These are phyloP conservation scores for Sclerospora graminicola DNA, from an alignment of 352 stramenopile genomes.

Conservation along the genomic window DNA sequence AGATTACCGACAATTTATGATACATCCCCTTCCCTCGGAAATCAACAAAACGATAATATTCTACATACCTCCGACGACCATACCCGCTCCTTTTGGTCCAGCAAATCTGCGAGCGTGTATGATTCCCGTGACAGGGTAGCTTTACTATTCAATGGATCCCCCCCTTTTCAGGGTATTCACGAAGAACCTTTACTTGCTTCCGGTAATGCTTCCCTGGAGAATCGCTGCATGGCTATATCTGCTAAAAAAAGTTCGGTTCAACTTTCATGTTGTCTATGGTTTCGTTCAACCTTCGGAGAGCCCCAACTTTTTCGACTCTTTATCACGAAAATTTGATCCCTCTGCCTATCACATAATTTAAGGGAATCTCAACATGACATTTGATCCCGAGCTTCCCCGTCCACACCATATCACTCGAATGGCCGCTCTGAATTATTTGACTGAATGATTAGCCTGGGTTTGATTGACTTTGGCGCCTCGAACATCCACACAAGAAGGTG, in stretches of 20 bases:
- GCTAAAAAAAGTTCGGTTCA: background rate
- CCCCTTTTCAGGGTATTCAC: background rate
- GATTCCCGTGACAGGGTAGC: no score
- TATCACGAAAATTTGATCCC: background rate
- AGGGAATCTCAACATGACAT: background rate
- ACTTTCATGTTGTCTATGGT: conserved; percentile 2
- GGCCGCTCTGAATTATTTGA: background rate
- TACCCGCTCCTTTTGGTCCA: no score
- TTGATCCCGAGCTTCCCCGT: conserved; percentile 1
- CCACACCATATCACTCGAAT: background rate
- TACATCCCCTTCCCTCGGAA: background rate
- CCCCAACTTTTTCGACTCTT: background rate
- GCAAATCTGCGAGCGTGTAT: no score
- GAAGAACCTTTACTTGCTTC: background rate
- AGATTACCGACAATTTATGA: background rate
- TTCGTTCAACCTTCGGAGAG: background rate
- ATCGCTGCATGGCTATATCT: background rate
- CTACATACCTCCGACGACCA: no score
- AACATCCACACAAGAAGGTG: background rate
- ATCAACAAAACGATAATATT: no score
- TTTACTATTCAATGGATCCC: background rate
- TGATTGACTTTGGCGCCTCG: background rate
- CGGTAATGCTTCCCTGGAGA: background rate
- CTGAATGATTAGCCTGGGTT: conserved; percentile 1
- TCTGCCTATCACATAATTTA: background rate